Conservation (phyloP, 2,329 filamentous ascomycete genomes). For the Coniella vitis region DNA sequence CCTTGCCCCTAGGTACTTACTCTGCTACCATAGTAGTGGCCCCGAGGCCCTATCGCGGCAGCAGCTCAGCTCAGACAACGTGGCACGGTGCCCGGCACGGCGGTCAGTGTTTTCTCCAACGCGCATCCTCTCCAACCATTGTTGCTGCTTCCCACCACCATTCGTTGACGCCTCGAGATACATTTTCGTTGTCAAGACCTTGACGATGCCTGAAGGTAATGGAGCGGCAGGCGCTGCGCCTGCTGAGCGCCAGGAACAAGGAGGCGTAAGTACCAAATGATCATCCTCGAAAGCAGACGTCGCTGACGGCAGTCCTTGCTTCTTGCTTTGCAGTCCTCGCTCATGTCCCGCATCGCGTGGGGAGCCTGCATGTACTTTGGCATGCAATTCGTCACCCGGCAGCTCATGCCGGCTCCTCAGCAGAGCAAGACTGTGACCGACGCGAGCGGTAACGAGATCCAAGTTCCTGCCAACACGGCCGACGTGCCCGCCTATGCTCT, state of each 20-base stretch:
- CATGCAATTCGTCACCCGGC: conserved; percentile 51
- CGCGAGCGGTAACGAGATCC: conserved; percentile 45
- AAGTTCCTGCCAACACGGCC: conserved; percentile 46
- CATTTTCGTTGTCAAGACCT: conserved; percentile 1
- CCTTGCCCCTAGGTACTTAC: no score
- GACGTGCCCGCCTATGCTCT: conserved; percentile 58
- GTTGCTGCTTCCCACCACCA: neutral
- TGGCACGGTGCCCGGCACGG: no score
- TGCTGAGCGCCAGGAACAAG: conserved; percentile 14
- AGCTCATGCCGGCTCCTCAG: conserved; percentile 42
- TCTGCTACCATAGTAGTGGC: no score
- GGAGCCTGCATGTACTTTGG: conserved; percentile 51
- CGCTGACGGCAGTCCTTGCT: neutral
- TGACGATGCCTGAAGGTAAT: conserved; percentile 15
- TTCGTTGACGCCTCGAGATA: conserved; percentile 2
- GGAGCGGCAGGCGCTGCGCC: conserved; percentile 14
- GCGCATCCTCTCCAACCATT: neutral
- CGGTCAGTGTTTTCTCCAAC: no score
- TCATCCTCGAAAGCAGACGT: neutral
- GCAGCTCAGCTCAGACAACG: no score
- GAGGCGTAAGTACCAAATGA: conserved; percentile 9
- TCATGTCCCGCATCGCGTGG: conserved; percentile 42
- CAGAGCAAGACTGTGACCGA: conserved; percentile 42
- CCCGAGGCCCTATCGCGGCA: no score
- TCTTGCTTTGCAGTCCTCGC: conserved; percentile 22